Percentiles rank a stretch among this genome's conserved stretches.
Evolutionary conservation across 805 yeast genomes (phyloP).

Genomic region (Lipomyces sp.): DNA sequence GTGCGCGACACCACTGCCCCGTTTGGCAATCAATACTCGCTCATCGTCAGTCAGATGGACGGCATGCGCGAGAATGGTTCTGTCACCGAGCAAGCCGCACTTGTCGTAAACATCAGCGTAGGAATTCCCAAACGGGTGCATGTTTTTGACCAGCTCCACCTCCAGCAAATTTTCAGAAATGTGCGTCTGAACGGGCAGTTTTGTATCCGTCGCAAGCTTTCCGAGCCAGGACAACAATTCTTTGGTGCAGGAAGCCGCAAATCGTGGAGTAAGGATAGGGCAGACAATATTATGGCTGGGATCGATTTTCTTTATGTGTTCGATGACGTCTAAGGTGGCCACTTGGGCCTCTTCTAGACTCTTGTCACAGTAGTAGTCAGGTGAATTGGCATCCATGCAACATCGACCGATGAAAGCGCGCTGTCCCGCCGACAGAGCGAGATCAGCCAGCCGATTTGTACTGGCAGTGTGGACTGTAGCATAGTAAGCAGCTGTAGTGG

Average conservation of each 20-base stretch:
- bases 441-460: constrained; percentile 74
- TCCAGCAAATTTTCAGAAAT: constrained; percentile 81
- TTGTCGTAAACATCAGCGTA: constrained; percentile 81
- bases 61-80: constrained; percentile 88
- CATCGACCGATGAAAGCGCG: constrained; percentile 91
- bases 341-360: constrained; percentile 57
- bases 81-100: constrained; percentile 60
- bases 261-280: constrained; percentile 89
- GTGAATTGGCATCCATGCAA: constrained; percentile 88
- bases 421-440: constrained; percentile 72
- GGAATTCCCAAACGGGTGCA: constrained; percentile 71
- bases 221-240: constrained; percentile 69
- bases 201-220: constrained; percentile 52
- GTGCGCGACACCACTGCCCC: constrained; percentile 78
- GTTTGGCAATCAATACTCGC: constrained; percentile 57
- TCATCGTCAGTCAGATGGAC: constrained; percentile 74
- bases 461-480: constrained; percentile 84
- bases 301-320: constrained; percentile 60
- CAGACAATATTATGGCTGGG: constrained; percentile 58
- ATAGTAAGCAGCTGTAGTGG: constrained; percentile 90
- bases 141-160: constrained; percentile 68
- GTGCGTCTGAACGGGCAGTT: constrained; percentile 85
- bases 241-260: constrained; percentile 84
- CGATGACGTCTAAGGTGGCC: constrained; percentile 61
- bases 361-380: constrained; percentile 67